Percentiles rank a stretch among this genome's conserved stretches.
Conservation (phyloP, 164 flowering plant genomes). For the Pachysandra terminalis region DNA sequence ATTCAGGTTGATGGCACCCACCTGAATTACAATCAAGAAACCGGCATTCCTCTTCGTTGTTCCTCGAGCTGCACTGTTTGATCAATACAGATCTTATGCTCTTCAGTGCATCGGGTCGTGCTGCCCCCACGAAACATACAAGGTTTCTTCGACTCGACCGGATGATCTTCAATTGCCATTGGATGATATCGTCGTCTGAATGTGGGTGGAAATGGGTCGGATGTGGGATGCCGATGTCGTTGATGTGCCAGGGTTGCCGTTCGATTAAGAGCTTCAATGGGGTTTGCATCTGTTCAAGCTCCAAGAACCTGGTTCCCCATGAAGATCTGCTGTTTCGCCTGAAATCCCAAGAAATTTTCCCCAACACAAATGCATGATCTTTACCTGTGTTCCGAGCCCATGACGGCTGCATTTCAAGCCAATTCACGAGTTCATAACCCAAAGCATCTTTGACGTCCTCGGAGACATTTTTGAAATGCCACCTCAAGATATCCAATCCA, state of each 20-base stretch:
- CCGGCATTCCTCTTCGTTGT: constrained; percentile 32
- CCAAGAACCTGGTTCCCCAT: constrained; percentile 67
- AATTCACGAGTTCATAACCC: constrained; percentile 46
- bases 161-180: constrained; percentile 51
- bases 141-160: constrained; percentile 33
- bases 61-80: constrained; percentile 41
- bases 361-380: constrained; percentile 75
- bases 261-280: constrained; percentile 72
- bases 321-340: constrained; percentile 26
- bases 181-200: constrained; percentile 48
- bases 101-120: constrained; percentile 41
- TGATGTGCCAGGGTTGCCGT: constrained; percentile 67
- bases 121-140: constrained; percentile 64
- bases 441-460: constrained; percentile 48
- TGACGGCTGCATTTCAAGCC: constrained; percentile 41
- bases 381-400: constrained; percentile 54
- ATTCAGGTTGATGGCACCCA: constrained; percentile 37
- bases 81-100: constrained; percentile 58
- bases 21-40: constrained; percentile 45
- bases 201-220: constrained; percentile 82
- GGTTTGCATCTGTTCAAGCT: constrained; percentile 52
- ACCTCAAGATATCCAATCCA: constrained; percentile 59
- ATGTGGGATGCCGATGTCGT: constrained; percentile 76
- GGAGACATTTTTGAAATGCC: constrained; percentile 67
- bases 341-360: constrained; percentile 85